Evolutionary conservation across 352 stramenopile genomes (phyloP).

Genomic region (Globisporangium nunn): DNA sequence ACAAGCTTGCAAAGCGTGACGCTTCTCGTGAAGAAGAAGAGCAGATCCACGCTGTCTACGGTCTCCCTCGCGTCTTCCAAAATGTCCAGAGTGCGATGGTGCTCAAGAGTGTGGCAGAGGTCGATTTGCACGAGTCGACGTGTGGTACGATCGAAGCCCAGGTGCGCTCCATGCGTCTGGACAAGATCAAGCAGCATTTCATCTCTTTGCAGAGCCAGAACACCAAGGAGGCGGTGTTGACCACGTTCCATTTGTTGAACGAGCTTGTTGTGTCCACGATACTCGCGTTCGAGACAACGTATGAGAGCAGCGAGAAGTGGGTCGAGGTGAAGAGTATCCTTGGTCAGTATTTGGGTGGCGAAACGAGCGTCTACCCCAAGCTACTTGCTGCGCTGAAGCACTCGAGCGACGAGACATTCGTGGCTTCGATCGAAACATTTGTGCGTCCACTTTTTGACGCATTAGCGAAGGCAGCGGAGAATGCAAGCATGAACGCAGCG

Average conservation of each 20-base stretch:
- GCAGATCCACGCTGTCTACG: conserved; percentile 30
- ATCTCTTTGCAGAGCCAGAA: conserved; percentile 14
- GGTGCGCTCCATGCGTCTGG: conserved; percentile 33
- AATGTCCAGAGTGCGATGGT: conserved; percentile 43
- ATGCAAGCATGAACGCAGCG: background rate
- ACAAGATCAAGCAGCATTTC: conserved; percentile 50
- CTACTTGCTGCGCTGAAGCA: conserved; percentile 12
- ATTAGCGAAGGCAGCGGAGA: background rate
- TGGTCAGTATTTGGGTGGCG: background rate
- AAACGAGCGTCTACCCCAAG: background rate
- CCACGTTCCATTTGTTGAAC: conserved; percentile 25
- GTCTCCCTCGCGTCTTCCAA: conserved; percentile 54
- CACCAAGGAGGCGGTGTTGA: conserved; percentile 12
- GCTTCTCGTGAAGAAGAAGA: conserved; percentile 32
- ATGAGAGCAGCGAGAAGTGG: conserved; percentile 21
- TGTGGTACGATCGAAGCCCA: conserved; percentile 48
- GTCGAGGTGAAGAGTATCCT: conserved; percentile 15
- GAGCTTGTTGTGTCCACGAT: conserved; percentile 47
- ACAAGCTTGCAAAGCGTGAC: conserved; percentile 11
- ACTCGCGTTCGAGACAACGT: conserved; percentile 47
- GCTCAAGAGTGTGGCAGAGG: conserved; percentile 50
- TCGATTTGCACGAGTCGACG: conserved; percentile 50
- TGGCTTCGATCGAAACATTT: conserved; percentile 8
- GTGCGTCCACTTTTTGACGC: conserved; percentile 8
- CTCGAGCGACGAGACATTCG: conserved; percentile 13